These are phyloP conservation scores for Gonapodya sp. DNA, from an alignment of 192 early-diverging fungal species.

Conservation along the genomic window DNA sequence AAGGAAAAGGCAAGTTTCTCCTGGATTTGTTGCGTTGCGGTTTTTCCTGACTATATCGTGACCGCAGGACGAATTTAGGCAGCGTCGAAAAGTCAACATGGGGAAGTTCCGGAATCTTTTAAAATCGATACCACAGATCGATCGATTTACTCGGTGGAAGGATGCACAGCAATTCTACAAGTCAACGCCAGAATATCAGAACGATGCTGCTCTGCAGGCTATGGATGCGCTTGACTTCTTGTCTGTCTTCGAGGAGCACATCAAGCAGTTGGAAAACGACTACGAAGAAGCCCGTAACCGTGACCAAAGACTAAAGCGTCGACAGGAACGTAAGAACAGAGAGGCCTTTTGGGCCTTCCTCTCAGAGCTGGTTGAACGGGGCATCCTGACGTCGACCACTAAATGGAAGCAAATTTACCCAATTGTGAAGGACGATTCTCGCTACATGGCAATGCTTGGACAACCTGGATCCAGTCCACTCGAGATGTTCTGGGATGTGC, in stretches of 20 bases:
- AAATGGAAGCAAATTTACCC: constrained; percentile 83
- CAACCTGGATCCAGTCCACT: constrained; percentile 75
- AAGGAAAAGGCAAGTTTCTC: constrained; percentile 57
- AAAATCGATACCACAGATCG: constrained; percentile 29
- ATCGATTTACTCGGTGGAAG: constrained; percentile 20
- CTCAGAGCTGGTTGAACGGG: constrained; percentile 40
- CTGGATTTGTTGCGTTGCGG: constrained; percentile 12
- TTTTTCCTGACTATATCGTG: background rate
- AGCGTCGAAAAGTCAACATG: constrained; percentile 43
- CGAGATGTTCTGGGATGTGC: constrained; percentile 88
- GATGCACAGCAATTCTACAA: constrained; percentile 36
- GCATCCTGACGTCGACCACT: constrained; percentile 55
- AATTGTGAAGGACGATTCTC: constrained; percentile 52
- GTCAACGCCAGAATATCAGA: constrained; percentile 37
- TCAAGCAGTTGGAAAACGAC: constrained; percentile 52
- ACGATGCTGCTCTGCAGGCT: constrained; percentile 36
- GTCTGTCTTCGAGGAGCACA: constrained; percentile 69
- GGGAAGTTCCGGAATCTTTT: constrained; percentile 48
- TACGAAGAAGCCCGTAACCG: constrained; percentile 33
- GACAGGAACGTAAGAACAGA: constrained; percentile 64
- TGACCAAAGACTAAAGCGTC: constrained; percentile 24
- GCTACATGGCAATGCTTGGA: constrained; percentile 63
- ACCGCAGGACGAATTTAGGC: background rate
- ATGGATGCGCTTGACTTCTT: constrained; percentile 78
- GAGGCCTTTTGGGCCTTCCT: constrained; percentile 61